A percentile compares a stretch with the other conserved stretches of the same genome.
phyloP scores from a whole-genome alignment of 139 green algal genomes.

The Zygnema cylindricum region DNA sequence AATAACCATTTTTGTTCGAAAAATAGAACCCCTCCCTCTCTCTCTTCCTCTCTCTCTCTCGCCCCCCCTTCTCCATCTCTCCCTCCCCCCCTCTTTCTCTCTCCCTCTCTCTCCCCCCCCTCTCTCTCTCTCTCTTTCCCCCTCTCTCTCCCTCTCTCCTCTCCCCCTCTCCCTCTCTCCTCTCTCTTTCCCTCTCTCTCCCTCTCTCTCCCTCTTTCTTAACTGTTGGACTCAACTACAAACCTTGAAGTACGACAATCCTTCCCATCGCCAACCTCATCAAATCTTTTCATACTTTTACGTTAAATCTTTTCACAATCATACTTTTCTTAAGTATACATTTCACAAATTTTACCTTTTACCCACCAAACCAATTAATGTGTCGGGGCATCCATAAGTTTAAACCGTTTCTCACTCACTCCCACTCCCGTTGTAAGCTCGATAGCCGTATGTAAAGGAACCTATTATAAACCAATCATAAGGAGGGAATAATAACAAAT shows the following conservation, averaged over 20 bases:
- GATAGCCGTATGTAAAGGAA: conserved; percentile 67
- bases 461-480: no score
- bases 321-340: not conserved
- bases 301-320: not conserved
- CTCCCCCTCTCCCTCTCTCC: conserved; percentile 59
- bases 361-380: not conserved
- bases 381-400: conserved; percentile 18
- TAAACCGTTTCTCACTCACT: conserved; percentile 49
- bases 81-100: not conserved
- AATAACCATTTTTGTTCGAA: not conserved
- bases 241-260: no score
- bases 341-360: not conserved
- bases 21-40: not conserved
- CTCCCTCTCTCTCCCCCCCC: not conserved
- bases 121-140: not conserved
- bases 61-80: not conserved
- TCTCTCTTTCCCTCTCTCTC: conserved; percentile 81
- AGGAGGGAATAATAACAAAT: no score
- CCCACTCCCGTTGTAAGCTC: conserved; percentile 49
- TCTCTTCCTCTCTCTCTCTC: not conserved
- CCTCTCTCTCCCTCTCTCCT: not conserved
- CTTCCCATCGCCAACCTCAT: not conserved
- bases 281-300: no score
- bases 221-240: not conserved
- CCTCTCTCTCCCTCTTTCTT: not conserved